Conservation (phyloP, 208 protist species). For the Trypanosoma vivax region DNA sequence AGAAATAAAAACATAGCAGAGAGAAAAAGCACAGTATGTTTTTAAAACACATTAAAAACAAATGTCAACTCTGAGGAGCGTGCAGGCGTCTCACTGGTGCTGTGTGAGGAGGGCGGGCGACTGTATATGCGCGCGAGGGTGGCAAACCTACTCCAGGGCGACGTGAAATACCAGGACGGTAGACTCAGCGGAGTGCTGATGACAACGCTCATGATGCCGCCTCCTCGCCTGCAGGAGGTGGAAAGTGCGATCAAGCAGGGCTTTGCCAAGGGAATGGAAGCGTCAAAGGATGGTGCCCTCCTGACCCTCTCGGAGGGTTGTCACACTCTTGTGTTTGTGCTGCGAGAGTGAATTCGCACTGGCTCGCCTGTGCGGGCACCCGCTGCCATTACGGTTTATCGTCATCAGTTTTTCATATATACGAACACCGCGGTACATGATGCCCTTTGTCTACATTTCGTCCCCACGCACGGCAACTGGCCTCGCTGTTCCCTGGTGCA, state of each 20-base stretch:
- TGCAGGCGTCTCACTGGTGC: too few species aligned
- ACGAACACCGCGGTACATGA: too few species aligned
- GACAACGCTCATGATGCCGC: slow-evolving; percentile 27
- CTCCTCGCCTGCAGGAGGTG: slow-evolving; percentile 21
- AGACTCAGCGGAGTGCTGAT: slow-evolving; percentile 25
- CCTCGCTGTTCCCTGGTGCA: too few species aligned
- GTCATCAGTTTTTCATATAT: neutral
- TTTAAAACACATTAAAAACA: neutral
- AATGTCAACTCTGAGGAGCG: too few species aligned
- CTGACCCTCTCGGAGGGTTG: slow-evolving; percentile 16
- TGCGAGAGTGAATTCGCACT: neutral
- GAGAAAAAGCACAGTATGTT: neutral
- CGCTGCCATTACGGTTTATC: neutral
- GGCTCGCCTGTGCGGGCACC: neutral
- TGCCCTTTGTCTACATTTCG: too few species aligned
- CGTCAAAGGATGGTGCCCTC: slow-evolving; percentile 7
- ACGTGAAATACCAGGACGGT: slow-evolving; percentile 10
- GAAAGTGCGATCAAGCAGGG: slow-evolving; percentile 20
- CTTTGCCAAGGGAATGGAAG: slow-evolving; percentile 23
- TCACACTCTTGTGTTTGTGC: slow-evolving; percentile 19
- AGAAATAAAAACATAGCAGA: neutral
- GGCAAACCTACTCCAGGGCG: slow-evolving; percentile 19
- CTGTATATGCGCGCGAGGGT: too few species aligned
- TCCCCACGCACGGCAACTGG: too few species aligned
- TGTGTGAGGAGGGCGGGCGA: too few species aligned